Evolutionary conservation across 73 alveolate genomes (phyloP).

Genomic region (Loxodes magnus): DNA sequence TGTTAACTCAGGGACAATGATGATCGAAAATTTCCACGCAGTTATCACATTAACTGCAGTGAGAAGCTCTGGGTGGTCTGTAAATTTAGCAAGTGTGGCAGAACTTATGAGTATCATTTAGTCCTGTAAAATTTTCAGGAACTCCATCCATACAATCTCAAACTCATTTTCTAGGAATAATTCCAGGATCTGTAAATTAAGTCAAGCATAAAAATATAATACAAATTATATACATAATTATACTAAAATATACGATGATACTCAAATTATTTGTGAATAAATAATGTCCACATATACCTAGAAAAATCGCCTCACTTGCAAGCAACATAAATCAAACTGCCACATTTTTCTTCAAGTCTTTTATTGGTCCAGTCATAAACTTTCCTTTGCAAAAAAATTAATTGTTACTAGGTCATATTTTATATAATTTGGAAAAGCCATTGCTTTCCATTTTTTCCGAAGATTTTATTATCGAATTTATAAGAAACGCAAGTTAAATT

Average conservation of each 20-base stretch:
- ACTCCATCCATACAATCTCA: constrained; percentile 15
- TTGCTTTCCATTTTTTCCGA: too few species aligned
- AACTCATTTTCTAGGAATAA: constrained; percentile 34
- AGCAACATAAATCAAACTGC: constrained; percentile 27
- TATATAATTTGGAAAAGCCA: too few species aligned
- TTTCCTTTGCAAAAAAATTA: constrained; percentile 24
- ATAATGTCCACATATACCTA: constrained; percentile 28
- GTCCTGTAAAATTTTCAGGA: constrained; percentile 3
- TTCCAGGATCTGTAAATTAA: constrained; percentile 44
- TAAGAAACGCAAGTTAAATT: too few species aligned
- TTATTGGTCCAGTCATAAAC: constrained; percentile 40
- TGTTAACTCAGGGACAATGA: constrained; percentile 91
- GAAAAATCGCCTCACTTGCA: constrained; percentile 17
- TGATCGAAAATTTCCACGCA: constrained; percentile 94
- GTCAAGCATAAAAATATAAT: constrained; percentile 23
- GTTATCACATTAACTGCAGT: constrained; percentile 90
- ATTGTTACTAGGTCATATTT: constrained; percentile 39
- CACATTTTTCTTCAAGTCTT: constrained; percentile 12
- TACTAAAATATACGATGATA: constrained; percentile 15
- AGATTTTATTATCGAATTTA: too few species aligned
- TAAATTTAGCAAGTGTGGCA: constrained; percentile 84
- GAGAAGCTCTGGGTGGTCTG: constrained; percentile 90
- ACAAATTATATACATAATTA: constrained; percentile 18
- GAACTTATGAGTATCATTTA: constrained; percentile 30
- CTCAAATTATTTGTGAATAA: constrained; percentile 19